phyloP scores from a whole-genome alignment of 805 yeast species.

The Debaryomyces maramus region DNA sequence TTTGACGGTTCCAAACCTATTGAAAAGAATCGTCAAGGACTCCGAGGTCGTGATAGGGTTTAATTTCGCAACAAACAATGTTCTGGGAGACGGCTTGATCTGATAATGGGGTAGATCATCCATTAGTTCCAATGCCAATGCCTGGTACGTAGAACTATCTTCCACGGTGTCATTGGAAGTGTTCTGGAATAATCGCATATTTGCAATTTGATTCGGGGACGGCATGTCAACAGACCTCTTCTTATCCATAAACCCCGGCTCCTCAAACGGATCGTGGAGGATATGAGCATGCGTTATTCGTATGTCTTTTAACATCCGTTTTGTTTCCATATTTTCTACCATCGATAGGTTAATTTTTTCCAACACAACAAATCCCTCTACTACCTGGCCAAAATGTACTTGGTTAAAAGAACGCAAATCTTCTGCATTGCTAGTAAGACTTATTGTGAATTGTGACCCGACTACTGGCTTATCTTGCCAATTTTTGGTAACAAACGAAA shows the following conservation, averaged over 20 bases:
- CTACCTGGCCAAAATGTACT: conserved; percentile 49
- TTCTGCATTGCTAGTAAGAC: conserved; percentile 1
- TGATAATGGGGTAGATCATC: conserved; percentile 63
- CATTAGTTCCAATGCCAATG: conserved; percentile 60
- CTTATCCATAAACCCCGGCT: conserved; percentile 13
- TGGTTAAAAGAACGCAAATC: background rate
- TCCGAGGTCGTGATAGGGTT: conserved; percentile 62
- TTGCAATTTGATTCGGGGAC: conserved; percentile 12
- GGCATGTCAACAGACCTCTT: conserved; percentile 6
- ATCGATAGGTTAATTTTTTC: conserved; percentile 42
- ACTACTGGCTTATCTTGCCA: conserved; percentile 1
- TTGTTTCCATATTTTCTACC: conserved; percentile 31
- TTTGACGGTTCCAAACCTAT: conserved; percentile 57
- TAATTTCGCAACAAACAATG: conserved; percentile 61
- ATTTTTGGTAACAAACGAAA: conserved; percentile 10
- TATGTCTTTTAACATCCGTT: conserved; percentile 21
- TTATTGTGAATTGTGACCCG: conserved; percentile 16
- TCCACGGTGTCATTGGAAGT: conserved; percentile 16
- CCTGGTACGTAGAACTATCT: conserved; percentile 47
- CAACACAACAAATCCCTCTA: conserved; percentile 50
- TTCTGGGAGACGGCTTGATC: conserved; percentile 59
- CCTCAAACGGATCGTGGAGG: conserved; percentile 55
- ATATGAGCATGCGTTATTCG: conserved; percentile 52
- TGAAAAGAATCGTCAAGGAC: conserved; percentile 55
- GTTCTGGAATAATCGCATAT: conserved; percentile 11